phyloP scores from a whole-genome alignment of 2,329 filamentous ascomycete genomes.

The Aspergillus ibericus region DNA sequence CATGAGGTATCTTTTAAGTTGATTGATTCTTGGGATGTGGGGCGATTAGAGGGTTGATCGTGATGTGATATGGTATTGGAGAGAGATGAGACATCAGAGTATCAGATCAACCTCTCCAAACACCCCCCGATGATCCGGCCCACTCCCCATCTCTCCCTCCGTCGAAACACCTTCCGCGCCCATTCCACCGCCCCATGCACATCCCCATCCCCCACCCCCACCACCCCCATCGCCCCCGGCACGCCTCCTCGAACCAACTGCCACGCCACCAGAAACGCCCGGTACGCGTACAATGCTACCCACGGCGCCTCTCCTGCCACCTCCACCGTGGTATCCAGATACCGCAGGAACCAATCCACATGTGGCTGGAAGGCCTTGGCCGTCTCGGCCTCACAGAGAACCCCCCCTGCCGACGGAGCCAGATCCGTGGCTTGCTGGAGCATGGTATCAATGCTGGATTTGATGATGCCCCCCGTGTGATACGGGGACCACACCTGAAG shows the following conservation, averaged over 20 bases:
- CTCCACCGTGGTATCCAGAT: constrained; percentile 28
- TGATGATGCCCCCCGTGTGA: constrained; percentile 43
- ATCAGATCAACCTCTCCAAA: constrained; percentile 21
- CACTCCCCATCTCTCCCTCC: constrained; percentile 32
- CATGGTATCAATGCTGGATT: constrained; percentile 37
- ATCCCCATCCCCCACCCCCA: constrained; percentile 36
- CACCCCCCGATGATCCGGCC: constrained; percentile 34
- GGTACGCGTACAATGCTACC: constrained; percentile 43
- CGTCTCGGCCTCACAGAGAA: constrained; percentile 33
- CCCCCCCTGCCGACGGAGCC: constrained; percentile 29
- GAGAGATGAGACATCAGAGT: not conserved
- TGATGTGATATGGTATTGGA: too few relatives aligned
- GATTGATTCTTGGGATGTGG: too few relatives aligned
- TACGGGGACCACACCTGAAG: constrained; percentile 45
- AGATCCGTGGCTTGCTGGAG: constrained; percentile 34
- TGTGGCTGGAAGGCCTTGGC: constrained; percentile 36
- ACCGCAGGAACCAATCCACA: constrained; percentile 42
- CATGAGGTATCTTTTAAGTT: too few relatives aligned
- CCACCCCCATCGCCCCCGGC: constrained; percentile 35
- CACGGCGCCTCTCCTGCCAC: constrained; percentile 40
- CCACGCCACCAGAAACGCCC: constrained; percentile 45
- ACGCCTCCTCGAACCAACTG: constrained; percentile 35
- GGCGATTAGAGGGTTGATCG: too few relatives aligned
- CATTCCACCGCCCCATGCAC: constrained; percentile 23
- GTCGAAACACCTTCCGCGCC: constrained; percentile 34